Base-by-base conservation (phyloP, 192 early-diverging fungal species). In the Allomyces arbusculus region DNA sequence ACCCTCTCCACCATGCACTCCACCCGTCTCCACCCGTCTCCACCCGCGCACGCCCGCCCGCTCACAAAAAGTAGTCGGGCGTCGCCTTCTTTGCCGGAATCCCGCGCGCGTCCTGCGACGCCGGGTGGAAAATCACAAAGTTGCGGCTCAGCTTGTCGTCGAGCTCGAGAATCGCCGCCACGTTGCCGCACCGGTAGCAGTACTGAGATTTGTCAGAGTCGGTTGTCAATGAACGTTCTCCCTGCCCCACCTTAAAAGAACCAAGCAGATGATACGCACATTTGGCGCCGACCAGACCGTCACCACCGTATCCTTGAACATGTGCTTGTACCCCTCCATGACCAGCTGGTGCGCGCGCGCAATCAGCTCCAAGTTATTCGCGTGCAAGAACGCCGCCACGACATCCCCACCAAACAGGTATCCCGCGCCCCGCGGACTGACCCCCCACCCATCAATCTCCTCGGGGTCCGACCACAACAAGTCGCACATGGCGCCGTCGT, bases 201-300 rank as follows among this genome's bases (percentile, higher is more conserved):
- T 58, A 58, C 50, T 58, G 3, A 2, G 0, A 14, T 20, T 58
- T 58, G 12, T 62, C 24, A 28, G 26, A 0, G 7, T 28, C 26
- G 26, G n/a, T n/a, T 4, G 26, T 28, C 26, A 28, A 4, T 28
- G 1, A 1, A 28, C 2, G 26, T 28, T 4, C 26, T 28, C 26
- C 2, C n/a, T 1, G 4, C 5, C 22, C 33, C 33, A 7, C 33
- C 4, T 8, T 3, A 0, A 40, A 7, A 3, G 0, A 68, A 26
- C n/a, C 26, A 64, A 10, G 64, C 26, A 1, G 26, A 28, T 8
- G 40, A 23, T 4, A 64, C 65, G 24, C 66, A 26, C 24, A 79
- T 99, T 99, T 68, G 96, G 96, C 11, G 96, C 96, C 9, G 87
- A 90, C 96, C 96, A 99, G 0, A 99, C 95, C 6, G 95, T 99